A percentile compares a stretch with the other conserved stretches of the same genome.
Conservation (phyloP, 441 rosid genomes). For the Gossypium trilobum region DNA sequence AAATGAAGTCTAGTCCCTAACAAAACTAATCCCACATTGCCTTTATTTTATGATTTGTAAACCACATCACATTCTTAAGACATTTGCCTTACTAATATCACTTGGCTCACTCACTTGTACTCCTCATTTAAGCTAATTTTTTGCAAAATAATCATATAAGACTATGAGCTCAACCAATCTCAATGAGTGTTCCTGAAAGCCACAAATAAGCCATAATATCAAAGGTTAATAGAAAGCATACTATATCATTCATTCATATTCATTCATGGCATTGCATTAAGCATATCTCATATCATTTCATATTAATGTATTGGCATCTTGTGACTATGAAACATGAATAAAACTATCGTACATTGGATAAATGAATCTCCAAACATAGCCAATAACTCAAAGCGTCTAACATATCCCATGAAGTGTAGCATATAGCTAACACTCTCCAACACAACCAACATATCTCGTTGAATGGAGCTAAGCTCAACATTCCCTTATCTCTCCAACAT, state of each 20-base stretch:
- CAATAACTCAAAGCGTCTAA: not conserved
- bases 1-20: not conserved
- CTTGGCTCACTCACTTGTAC: not conserved
- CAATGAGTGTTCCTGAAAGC: not conserved
- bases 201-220: not conserved
- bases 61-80: not conserved
- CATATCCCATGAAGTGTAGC: not conserved
- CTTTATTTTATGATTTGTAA: not conserved
- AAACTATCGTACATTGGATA: not conserved
- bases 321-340: not conserved
- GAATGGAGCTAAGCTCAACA: not conserved
- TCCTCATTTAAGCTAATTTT: not conserved
- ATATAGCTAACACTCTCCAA: not conserved
- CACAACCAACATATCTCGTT: not conserved
- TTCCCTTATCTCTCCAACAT: not conserved
- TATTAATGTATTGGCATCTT: not conserved
- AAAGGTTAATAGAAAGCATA: not conserved
- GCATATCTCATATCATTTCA: not conserved
- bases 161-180: not conserved
- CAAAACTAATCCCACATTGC: not conserved
- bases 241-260: not conserved
- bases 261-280: not conserved
- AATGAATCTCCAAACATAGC: too few relatives aligned
- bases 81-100: not conserved
- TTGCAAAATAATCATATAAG: not conserved